A percentile compares a stretch with the other conserved stretches of the same genome.
Evolutionary conservation across 495 filamentous ascomycete genomes (phyloP).

Genomic region (Chaetomium tenue): DNA sequence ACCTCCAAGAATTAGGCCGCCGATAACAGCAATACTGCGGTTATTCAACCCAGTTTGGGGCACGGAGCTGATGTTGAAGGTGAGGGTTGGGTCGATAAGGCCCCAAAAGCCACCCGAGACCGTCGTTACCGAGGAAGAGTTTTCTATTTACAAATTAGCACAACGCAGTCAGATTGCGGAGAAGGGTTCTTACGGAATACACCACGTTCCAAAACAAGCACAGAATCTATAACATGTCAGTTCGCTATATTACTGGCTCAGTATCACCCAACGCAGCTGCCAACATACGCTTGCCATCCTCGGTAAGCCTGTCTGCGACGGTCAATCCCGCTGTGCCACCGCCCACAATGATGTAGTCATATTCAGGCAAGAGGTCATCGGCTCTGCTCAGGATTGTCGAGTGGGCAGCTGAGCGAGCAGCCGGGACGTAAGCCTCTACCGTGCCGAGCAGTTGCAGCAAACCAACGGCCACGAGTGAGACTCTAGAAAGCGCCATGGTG

Average conservation of each 20-base stretch:
- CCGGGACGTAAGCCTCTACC: not conserved
- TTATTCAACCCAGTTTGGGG: slow-evolving; percentile 40
- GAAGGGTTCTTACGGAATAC: slow-evolving; percentile 15
- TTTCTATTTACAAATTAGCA: slow-evolving; percentile 8
- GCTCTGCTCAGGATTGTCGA: slow-evolving; percentile 10
- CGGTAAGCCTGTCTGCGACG: slow-evolving; percentile 46
- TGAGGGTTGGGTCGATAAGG: slow-evolving; percentile 18
- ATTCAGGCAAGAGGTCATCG: slow-evolving; percentile 17
- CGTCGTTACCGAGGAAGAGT: slow-evolving; percentile 23
- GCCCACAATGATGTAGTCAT: slow-evolving; percentile 41
- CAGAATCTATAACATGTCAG: slow-evolving; percentile 21
- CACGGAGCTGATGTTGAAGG: slow-evolving; percentile 42
- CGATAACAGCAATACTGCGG: slow-evolving; percentile 33
- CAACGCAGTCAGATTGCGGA: too few relatives aligned
- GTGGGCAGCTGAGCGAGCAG: not conserved
- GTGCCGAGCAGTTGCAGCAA: slow-evolving; percentile 1
- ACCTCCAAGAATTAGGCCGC: slow-evolving; percentile 45
- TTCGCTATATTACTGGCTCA: not conserved
- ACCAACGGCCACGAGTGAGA: slow-evolving; percentile 8
- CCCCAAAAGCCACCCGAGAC: slow-evolving; percentile 20
- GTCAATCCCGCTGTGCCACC: slow-evolving; percentile 48
- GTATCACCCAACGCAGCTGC: not conserved
- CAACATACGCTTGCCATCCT: slow-evolving; percentile 27
- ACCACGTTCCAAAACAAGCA: slow-evolving; percentile 27
- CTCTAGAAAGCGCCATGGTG: slow-evolving; percentile 4